phyloP scores from a whole-genome alignment of 2,329 filamentous ascomycete species.

The Epichloe gansuensis region DNA sequence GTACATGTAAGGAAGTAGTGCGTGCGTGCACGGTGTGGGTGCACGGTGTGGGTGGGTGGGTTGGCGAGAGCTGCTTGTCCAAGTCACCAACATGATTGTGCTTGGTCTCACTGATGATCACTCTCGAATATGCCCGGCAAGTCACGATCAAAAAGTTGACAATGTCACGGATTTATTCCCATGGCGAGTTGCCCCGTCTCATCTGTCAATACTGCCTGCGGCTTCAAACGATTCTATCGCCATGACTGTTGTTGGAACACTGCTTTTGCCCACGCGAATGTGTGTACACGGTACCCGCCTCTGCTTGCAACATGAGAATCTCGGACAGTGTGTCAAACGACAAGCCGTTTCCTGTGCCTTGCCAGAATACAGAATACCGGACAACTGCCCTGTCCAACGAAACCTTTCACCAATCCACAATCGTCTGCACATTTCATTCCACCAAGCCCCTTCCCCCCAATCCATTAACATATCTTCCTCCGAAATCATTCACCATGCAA shows the following conservation, averaged over 20 bases:
- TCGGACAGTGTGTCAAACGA: neutral
- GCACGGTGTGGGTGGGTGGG: constrained; percentile 2
- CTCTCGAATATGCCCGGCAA: too few relatives aligned
- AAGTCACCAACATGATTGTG: neutral
- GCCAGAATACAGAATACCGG: neutral
- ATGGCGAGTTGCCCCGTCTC: too few relatives aligned
- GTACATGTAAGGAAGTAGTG: too few relatives aligned
- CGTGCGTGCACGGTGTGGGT: too few relatives aligned
- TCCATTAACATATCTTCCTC: constrained; percentile 10
- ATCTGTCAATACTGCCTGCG: too few relatives aligned
- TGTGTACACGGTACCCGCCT: neutral
- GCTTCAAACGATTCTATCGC: neutral
- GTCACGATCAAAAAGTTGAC: too few relatives aligned
- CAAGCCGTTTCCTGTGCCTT: too few relatives aligned
- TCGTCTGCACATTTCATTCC: neutral
- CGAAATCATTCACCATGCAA: constrained; percentile 11
- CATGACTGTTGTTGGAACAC: neutral
- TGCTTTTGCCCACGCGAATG: neutral
- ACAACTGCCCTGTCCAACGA: neutral
- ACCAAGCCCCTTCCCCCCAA: neutral
- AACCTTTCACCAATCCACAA: neutral
- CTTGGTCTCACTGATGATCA: too few relatives aligned
- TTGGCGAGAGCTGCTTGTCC: neutral
- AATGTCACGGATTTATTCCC: too few relatives aligned
- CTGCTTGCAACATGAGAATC: neutral